Base-by-base conservation (phyloP, 352 stramenopile genomes). In the Globisporangium cystogenes region DNA sequence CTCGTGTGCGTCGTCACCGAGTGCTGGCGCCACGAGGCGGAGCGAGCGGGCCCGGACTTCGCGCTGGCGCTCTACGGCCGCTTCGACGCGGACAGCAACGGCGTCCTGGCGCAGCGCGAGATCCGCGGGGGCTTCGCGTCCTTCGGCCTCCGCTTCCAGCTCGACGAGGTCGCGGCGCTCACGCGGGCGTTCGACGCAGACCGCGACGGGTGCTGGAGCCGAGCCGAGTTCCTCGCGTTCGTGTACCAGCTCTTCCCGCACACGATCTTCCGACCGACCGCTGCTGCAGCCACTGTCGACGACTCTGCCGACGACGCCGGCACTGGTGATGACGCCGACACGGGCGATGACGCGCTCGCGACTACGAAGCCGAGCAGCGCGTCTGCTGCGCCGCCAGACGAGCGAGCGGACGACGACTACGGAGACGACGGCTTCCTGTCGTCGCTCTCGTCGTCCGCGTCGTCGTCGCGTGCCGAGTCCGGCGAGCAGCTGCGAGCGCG, bases 21-120 rank as follows among this genome's bases (percentile, higher is more conserved):
- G 16, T 47, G 56, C 16, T 86, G 77, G 74, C 41, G 16, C 7
- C 5, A 29, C 1, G 59, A 78, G 43, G 33, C 49, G 15, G 41
- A 36, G n/a, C 29, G 7, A 43, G 60, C 23, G 31, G 42, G n/a
- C 10, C 23, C 63, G 18, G 41, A 48, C 1, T 67, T 82, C 33
- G 64, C 65, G 26, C 27, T 48, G 1, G 51, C 50, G 16, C 58
- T 91, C 36, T 83, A 86, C 53, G 7, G 44, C 4, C 60, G 56
- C 23, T 88, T 91, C 33, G 81, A 91, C 33, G 47, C 50, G 1
- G 81, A 90, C 44, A 52, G 62, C 15, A 91, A 91, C 36, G 78
- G 74, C 0, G 52, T 72, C 4, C 58, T 91, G n/a, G 78, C 74
- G 2, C 59, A 74, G 46, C 65, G 62, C 14, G 81, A 91, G 48